These are phyloP conservation scores for Patellifolia procumbens DNA, from an alignment of 179 eudicot genomes.

Conservation along the genomic window DNA sequence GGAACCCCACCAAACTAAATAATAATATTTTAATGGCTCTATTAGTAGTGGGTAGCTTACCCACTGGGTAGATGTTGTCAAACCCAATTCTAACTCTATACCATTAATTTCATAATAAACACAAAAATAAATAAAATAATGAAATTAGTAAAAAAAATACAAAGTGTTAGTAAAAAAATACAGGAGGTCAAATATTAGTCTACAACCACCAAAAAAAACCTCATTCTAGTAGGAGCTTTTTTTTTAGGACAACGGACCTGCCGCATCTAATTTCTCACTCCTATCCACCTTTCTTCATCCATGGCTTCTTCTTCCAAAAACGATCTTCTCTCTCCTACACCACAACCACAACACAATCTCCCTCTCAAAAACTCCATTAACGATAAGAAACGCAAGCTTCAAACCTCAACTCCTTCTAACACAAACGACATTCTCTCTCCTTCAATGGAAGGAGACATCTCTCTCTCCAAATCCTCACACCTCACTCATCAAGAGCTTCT, in stretches of 20 bases:
- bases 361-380: constrained; percentile 7
- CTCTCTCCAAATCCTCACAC: constrained; percentile 38
- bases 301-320: constrained; percentile 34
- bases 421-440: constrained; percentile 17
- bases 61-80: too few species aligned
- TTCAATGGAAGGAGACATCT: constrained; percentile 24
- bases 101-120: too few species aligned
- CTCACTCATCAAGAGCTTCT: constrained; percentile 46
- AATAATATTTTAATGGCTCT: too few species aligned
- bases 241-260: neutral
- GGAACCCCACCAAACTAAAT: too few species aligned
- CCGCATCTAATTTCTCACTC: neutral
- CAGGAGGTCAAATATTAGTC: too few species aligned
- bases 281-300: constrained; percentile 1
- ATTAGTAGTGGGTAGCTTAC: too few species aligned
- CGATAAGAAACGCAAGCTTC: neutral
- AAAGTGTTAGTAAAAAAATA: too few species aligned
- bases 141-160: too few species aligned
- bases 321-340: constrained; percentile 14
- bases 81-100: too few species aligned
- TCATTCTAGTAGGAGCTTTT: too few species aligned
- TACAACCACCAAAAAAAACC: too few species aligned
- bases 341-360: neutral
- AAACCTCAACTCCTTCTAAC: neutral
- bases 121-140: too few species aligned